Conservation (phyloP, 495 filamentous ascomycete genomes). For the Pseudoneurospora amorphoporcata region DNA sequence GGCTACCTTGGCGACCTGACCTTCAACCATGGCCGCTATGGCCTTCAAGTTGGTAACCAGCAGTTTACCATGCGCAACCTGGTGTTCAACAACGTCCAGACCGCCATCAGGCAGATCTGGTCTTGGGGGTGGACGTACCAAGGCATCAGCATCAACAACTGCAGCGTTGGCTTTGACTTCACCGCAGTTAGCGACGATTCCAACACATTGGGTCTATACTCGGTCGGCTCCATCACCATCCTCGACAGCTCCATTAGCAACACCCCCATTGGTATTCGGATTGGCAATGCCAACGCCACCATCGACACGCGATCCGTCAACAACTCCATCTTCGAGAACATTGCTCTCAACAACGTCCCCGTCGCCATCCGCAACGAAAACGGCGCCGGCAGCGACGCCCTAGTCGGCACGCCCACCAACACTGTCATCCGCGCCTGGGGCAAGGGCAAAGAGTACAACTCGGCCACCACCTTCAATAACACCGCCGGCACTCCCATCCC, state of each 20-base stretch:
- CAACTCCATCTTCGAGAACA: slow-evolving; percentile 54
- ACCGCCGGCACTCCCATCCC: slow-evolving; percentile 27
- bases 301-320: slow-evolving; percentile 35
- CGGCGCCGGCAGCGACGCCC: slow-evolving; percentile 37
- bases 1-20: slow-evolving; percentile 65
- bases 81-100: slow-evolving; percentile 45
- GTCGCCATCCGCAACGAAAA: slow-evolving; percentile 43
- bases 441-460: slow-evolving; percentile 27
- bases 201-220: neutral
- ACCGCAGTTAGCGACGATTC: neutral
- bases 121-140: slow-evolving; percentile 58
- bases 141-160: slow-evolving; percentile 53
- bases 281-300: slow-evolving; percentile 35
- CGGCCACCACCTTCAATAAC: slow-evolving; percentile 13
- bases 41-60: slow-evolving; percentile 61
- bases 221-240: slow-evolving; percentile 53
- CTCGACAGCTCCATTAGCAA: slow-evolving; percentile 68
- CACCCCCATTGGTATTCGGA: slow-evolving; percentile 43
- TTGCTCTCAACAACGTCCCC: slow-evolving; percentile 44
- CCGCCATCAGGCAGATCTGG: slow-evolving; percentile 42
- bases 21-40: slow-evolving; percentile 58
- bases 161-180: slow-evolving; percentile 56
- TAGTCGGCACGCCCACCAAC: slow-evolving; percentile 45
- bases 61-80: slow-evolving; percentile 74
- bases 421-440: slow-evolving; percentile 40